Percentiles rank a stretch among this genome's conserved stretches.
Conservation (phyloP, 2,329 filamentous ascomycete genomes). For the Karstenula rhodostoma region DNA sequence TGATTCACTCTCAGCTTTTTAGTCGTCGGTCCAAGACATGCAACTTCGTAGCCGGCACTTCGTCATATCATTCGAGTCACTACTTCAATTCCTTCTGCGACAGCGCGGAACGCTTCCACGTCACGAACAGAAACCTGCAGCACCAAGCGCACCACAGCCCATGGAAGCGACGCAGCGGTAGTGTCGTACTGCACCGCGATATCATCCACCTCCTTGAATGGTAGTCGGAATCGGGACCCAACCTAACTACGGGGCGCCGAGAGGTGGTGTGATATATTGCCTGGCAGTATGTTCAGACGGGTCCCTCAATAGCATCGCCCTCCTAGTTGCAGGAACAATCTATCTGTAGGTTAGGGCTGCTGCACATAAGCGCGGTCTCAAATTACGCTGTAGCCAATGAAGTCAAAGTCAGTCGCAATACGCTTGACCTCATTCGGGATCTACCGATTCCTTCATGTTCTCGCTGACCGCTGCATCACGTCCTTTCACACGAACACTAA, state of each 20-base stretch:
- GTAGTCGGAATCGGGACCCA: too few relatives aligned
- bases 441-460: neutral
- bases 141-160: neutral
- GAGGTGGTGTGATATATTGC: too few relatives aligned
- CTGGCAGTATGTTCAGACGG: too few relatives aligned
- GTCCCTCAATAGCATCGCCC: too few relatives aligned
- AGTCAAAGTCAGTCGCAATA: neutral
- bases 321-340: too few relatives aligned
- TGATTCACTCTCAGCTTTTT: too few relatives aligned
- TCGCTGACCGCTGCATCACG: neutral
- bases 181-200: neutral
- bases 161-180: neutral
- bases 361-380: neutral
- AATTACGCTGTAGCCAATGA: conserved; percentile 10
- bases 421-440: too few relatives aligned
- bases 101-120: neutral
- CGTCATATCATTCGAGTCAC: neutral
- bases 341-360: neutral
- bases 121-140: neutral
- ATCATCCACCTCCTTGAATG: neutral
- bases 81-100: neutral
- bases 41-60: too few relatives aligned
- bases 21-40: too few relatives aligned
- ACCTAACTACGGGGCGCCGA: too few relatives aligned
- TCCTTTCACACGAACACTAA: neutral